Conservation (phyloP, 495 filamentous ascomycete genomes). For the Clavariopsis aquatica region DNA sequence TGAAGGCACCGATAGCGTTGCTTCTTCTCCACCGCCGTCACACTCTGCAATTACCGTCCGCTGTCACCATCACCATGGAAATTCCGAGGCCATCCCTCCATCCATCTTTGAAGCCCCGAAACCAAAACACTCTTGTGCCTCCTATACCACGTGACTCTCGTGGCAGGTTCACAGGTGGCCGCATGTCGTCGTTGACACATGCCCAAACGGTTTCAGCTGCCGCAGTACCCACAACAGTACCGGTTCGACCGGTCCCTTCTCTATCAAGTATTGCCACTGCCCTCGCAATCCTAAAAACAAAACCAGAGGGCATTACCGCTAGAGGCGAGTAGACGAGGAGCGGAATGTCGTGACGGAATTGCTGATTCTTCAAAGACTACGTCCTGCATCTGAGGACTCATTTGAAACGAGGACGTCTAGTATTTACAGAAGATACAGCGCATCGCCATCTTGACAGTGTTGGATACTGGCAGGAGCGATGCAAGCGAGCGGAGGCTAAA, state of each 20-base stretch:
- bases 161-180: no score
- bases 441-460: conserved; percentile 24
- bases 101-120: no score
- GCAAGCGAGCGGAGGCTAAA: conserved; percentile 1
- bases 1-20: no score
- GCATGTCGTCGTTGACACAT: neutral
- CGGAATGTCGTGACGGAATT: neutral
- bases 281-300: conserved; percentile 28
- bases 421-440: neutral
- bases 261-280: conserved; percentile 27
- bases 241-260: conserved; percentile 1
- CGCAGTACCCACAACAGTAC: neutral
- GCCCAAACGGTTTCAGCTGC: neutral
- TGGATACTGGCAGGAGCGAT: conserved; percentile 28
- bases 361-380: conserved; percentile 18
- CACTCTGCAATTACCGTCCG: no score
- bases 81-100: no score
- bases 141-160: no score
- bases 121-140: no score
- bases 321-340: conserved; percentile 15
- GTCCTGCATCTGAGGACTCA: conserved; percentile 22
- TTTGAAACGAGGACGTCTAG: conserved; percentile 14
- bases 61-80: no score
- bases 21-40: no score
- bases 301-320: conserved; percentile 24